phyloP scores from a whole-genome alignment of 1,284 basidiomycete genomes.

The Entoloma clypeatum region DNA sequence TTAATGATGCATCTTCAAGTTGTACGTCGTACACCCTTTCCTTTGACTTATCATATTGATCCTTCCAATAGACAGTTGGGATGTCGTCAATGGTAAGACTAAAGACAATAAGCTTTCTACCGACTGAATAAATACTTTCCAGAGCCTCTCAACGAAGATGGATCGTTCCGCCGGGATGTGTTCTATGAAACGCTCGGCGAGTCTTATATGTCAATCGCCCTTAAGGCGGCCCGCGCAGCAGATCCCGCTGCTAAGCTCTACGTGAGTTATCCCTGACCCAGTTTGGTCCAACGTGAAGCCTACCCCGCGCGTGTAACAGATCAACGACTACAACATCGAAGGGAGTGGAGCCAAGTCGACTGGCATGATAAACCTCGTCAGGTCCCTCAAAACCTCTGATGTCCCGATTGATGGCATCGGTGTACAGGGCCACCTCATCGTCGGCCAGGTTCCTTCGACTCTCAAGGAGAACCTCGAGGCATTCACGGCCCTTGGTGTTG shows the following conservation, averaged over 20 bases:
- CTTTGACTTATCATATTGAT: too few species aligned
- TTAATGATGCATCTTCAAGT: too few species aligned
- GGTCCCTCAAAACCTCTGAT: slow-evolving; percentile 37
- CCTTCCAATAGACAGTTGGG: slow-evolving; percentile 19
- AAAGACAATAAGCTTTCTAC: slow-evolving; percentile 25
- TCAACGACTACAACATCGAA: slow-evolving; percentile 60
- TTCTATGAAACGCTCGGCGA: slow-evolving; percentile 37
- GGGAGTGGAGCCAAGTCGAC: slow-evolving; percentile 46
- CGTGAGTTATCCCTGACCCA: slow-evolving; percentile 19
- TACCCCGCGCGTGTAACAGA: slow-evolving; percentile 27
- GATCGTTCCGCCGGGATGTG: slow-evolving; percentile 41
- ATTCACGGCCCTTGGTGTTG: slow-evolving; percentile 50
- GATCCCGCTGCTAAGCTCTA: slow-evolving; percentile 42
- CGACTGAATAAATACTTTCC: not conserved
- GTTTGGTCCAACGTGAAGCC: slow-evolving; percentile 1
- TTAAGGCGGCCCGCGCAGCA: slow-evolving; percentile 38
- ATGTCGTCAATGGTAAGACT: slow-evolving; percentile 37
- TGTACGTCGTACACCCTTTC: too few species aligned
- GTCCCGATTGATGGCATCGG: slow-evolving; percentile 58
- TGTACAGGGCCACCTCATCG: slow-evolving; percentile 50
- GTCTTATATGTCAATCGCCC: slow-evolving; percentile 35
- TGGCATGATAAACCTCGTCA: slow-evolving; percentile 48
- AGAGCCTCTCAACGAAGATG: slow-evolving; percentile 58
- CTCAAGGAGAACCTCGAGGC: slow-evolving; percentile 42
- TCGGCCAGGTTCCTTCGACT: slow-evolving; percentile 43